Percentiles rank a stretch among this genome's conserved stretches.
Evolutionary conservation across 2,329 filamentous ascomycete species (phyloP).

Genomic region (Balansia obtecta): DNA sequence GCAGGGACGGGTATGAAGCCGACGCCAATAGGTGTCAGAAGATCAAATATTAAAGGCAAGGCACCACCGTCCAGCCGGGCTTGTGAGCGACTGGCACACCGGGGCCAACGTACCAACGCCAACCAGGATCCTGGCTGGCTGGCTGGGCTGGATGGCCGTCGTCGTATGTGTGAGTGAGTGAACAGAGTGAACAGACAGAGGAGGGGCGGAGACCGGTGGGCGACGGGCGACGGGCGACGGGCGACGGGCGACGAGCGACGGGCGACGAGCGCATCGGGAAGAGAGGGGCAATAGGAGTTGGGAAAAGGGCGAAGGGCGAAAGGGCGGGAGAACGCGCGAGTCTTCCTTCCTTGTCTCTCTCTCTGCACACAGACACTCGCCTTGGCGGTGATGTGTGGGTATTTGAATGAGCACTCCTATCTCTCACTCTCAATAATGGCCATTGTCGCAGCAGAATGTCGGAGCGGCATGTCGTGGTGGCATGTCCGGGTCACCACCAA

Average conservation of each 20-base stretch:
- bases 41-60: constrained; percentile 1
- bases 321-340: background rate
- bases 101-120: background rate
- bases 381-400: too few species aligned
- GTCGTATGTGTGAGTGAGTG: background rate
- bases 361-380: background rate
- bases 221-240: too few species aligned
- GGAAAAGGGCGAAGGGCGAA: background rate
- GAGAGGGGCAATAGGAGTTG: background rate
- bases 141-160: too few species aligned
- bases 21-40: constrained; percentile 4
- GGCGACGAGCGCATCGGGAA: background rate
- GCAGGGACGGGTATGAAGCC: background rate
- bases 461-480: too few species aligned
- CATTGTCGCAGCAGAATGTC: too few species aligned
- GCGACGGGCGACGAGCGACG: too few species aligned
- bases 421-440: too few species aligned
- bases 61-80: constrained; percentile 1
- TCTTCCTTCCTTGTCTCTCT: too few species aligned
- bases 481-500: too few species aligned
- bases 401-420: too few species aligned
- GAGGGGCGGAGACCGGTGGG: background rate
- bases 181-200: background rate
- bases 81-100: background rate
- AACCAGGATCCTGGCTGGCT: background rate